These are phyloP conservation scores for Hypocrella siamensis DNA, from an alignment of 2,329 filamentous ascomycete genomes.

Conservation along the genomic window DNA sequence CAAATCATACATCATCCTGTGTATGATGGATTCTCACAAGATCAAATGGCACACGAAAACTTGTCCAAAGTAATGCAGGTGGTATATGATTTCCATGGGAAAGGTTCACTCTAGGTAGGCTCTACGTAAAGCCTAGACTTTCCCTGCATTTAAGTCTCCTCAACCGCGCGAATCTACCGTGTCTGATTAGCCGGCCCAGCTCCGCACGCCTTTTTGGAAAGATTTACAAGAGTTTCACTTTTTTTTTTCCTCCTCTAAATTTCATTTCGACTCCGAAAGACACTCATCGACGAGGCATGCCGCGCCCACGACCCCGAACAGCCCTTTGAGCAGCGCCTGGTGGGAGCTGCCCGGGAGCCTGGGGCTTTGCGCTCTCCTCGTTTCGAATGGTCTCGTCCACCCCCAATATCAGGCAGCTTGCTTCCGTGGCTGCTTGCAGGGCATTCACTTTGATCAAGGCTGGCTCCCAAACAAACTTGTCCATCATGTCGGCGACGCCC, in stretches of 20 bases:
- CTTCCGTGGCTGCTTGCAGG: constrained; percentile 89
- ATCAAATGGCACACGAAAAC: too few relatives aligned
- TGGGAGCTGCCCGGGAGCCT: constrained; percentile 64
- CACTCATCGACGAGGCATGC: constrained; percentile 68
- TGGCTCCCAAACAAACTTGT: constrained; percentile 94
- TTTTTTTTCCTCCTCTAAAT: constrained; percentile 1
- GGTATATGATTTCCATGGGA: too few relatives aligned
- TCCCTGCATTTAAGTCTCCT: too few relatives aligned
- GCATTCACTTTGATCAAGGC: constrained; percentile 94
- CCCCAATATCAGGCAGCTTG: constrained; percentile 83
- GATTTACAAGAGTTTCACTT: constrained; percentile 1
- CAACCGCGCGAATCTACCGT: too few relatives aligned
- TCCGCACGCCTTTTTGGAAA: too few relatives aligned
- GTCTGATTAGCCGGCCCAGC: too few relatives aligned
- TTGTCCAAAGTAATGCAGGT: too few relatives aligned
- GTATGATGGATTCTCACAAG: too few relatives aligned
- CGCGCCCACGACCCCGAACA: constrained; percentile 65
- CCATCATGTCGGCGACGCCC: constrained; percentile 87
- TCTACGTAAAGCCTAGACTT: too few relatives aligned
- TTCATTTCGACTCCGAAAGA: neutral
- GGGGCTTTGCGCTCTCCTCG: constrained; percentile 76
- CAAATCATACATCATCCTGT: too few relatives aligned
- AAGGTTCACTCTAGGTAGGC: too few relatives aligned
- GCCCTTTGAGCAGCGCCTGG: constrained; percentile 80
- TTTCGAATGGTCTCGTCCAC: constrained; percentile 99